Evolutionary conservation across 169 alveolate genomes (phyloP).

Genomic region (Cyclospora cayetanensis): DNA sequence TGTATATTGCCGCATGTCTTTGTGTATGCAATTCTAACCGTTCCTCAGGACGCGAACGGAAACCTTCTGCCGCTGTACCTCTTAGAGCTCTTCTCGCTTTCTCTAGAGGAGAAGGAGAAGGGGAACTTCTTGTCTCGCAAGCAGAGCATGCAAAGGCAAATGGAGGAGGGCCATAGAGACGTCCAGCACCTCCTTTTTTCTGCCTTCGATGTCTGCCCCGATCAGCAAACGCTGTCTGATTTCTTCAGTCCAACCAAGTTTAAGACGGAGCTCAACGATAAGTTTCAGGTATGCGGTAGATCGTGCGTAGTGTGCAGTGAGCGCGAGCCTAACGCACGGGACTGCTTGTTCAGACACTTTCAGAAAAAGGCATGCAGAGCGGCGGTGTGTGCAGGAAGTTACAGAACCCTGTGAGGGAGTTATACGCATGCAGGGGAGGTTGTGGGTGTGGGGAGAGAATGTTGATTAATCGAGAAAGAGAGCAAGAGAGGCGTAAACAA

Average conservation of each 20-base stretch:
- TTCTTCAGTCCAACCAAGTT: slow-evolving; percentile 77
- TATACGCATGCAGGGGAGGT: no score
- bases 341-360: neutral
- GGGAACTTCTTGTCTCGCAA: slow-evolving; percentile 82
- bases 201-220: slow-evolving; percentile 49
- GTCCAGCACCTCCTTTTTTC: slow-evolving; percentile 79
- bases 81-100: slow-evolving; percentile 85
- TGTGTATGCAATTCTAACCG: neutral
- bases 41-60: slow-evolving; percentile 79
- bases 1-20: neutral
- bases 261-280: slow-evolving; percentile 82
- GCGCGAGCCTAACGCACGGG: no score
- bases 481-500: no score
- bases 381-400: no score
- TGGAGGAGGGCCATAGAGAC: slow-evolving; percentile 79
- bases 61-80: slow-evolving; percentile 84
- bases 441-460: no score
- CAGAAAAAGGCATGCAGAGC: neutral
- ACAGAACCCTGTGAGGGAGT: no score
- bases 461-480: no score
- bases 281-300: slow-evolving; percentile 79
- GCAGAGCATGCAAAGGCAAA: slow-evolving; percentile 84
- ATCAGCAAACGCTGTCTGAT: slow-evolving; percentile 63
- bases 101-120: slow-evolving; percentile 86
- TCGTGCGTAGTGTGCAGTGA: no score